These are phyloP conservation scores for Leccinum ochraceum DNA, from an alignment of 768 basidiomycete species.

Conservation along the genomic window DNA sequence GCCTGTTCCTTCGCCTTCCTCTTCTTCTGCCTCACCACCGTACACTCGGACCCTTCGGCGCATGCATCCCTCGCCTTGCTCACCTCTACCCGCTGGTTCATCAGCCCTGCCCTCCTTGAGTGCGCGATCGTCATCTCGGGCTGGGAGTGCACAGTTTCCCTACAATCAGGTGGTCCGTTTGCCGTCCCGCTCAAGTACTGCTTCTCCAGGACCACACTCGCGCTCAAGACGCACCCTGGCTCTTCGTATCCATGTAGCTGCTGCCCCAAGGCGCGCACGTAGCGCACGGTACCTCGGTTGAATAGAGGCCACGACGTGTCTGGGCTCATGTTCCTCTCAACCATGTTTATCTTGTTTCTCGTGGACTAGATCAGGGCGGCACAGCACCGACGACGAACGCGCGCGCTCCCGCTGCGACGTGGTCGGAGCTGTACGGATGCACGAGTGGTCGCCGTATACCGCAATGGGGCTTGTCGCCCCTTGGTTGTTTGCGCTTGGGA, in stretches of 20 bases:
- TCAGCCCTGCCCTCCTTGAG: slow-evolving; percentile 75
- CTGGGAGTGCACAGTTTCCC: slow-evolving; percentile 65
- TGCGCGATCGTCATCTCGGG: slow-evolving; percentile 67
- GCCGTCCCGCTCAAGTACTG: slow-evolving; percentile 46
- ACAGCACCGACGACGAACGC: slow-evolving; percentile 46
- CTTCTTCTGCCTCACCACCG: slow-evolving; percentile 51
- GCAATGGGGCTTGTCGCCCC: slow-evolving; percentile 48
- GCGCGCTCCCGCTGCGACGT: background rate
- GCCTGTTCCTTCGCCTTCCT: slow-evolving; percentile 78
- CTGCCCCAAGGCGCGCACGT: slow-evolving; percentile 39
- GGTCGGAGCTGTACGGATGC: slow-evolving; percentile 33
- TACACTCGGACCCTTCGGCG: slow-evolving; percentile 48
- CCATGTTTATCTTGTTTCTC: too few relatives aligned
- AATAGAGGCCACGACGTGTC: slow-evolving; percentile 89
- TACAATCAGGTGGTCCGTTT: slow-evolving; percentile 58
- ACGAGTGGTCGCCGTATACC: slow-evolving; percentile 47
- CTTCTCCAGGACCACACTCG: slow-evolving; percentile 47
- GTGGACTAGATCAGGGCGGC: slow-evolving; percentile 54
- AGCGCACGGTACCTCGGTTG: slow-evolving; percentile 58
- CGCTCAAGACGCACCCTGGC: slow-evolving; percentile 32
- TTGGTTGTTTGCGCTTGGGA: slow-evolving; percentile 58
- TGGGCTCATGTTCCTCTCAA: slow-evolving; percentile 71
- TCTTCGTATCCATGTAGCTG: slow-evolving; percentile 44
- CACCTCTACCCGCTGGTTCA: slow-evolving; percentile 82
- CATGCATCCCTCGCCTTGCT: slow-evolving; percentile 70